Conservation (phyloP, 148 eudicot genomes). For the Rhododendron ovatum region DNA sequence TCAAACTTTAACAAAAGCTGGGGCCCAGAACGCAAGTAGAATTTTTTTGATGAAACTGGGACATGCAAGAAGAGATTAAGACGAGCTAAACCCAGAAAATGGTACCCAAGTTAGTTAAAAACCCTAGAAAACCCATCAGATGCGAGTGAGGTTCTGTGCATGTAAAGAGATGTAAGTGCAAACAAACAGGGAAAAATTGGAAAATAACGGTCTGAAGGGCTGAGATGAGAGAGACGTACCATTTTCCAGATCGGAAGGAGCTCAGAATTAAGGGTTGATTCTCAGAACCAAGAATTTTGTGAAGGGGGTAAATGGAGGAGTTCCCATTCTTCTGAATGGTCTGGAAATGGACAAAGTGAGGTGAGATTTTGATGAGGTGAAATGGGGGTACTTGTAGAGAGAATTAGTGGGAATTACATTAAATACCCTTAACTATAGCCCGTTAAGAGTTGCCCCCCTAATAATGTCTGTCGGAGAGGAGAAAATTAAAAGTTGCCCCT, state of each 20-base stretch:
- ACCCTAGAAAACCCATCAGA: constrained; percentile 4
- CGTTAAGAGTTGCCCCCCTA: not conserved
- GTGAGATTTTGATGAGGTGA: not conserved
- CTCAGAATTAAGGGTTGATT: not conserved
- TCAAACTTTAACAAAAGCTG: not conserved
- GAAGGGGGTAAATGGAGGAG: not conserved
- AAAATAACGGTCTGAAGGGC: not conserved
- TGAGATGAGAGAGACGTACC: not conserved
- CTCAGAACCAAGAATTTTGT: not conserved
- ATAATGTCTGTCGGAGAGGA: not conserved
- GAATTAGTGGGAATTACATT: not conserved
- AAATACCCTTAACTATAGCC: not conserved
- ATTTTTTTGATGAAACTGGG: not conserved
- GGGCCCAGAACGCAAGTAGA: not conserved
- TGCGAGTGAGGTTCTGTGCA: not conserved
- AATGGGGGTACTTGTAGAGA: not conserved
- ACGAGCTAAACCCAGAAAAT: not conserved
- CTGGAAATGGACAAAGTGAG: not conserved
- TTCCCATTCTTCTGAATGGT: not conserved
- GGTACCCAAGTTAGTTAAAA: not conserved
- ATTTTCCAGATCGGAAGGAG: not conserved
- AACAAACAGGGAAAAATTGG: not conserved
- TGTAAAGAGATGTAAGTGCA: not conserved
- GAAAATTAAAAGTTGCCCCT: not conserved
- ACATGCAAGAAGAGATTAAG: constrained; percentile 2